These are phyloP conservation scores for Ogataea wickerhamii DNA, from an alignment of 805 yeast genomes.

Conservation along the genomic window DNA sequence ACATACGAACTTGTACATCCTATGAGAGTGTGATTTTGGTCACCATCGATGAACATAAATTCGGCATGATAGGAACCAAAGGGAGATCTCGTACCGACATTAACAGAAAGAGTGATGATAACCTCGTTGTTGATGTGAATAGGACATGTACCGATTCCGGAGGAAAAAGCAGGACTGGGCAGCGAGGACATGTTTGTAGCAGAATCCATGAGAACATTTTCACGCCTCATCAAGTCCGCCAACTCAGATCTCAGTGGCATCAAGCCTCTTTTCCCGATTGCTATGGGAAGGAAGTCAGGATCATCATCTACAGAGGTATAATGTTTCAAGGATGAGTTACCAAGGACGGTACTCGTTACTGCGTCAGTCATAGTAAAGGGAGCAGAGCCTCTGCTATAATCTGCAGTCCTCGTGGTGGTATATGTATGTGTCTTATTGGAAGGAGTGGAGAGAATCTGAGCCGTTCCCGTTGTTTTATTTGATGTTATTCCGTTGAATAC, in stretches of 20 bases:
- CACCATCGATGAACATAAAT: slow-evolving; percentile 41
- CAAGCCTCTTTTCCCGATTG: not conserved
- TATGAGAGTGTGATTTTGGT: slow-evolving; percentile 33
- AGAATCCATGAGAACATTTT: not conserved
- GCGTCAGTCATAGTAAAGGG: not conserved
- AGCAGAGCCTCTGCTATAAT: not conserved
- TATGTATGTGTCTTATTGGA: no score
- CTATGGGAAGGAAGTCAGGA: not conserved
- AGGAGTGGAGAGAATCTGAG: not conserved
- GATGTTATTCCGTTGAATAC: slow-evolving; percentile 14
- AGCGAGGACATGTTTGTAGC: not conserved
- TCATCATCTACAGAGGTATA: not conserved
- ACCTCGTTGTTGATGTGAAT: slow-evolving; percentile 24
- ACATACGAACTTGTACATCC: slow-evolving; percentile 48
- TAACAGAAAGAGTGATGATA: slow-evolving; percentile 22
- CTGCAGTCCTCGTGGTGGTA: not conserved
- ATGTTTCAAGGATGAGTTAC: not conserved
- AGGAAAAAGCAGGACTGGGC: not conserved
- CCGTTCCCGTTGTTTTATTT: not conserved
- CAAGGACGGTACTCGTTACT: not conserved
- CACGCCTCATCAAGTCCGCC: not conserved
- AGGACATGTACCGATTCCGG: slow-evolving; percentile 27
- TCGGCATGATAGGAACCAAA: slow-evolving; percentile 45
- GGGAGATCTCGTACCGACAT: slow-evolving; percentile 25
- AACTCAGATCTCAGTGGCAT: not conserved